Evolutionary conservation across 768 basidiomycete genomes (phyloP).

Genomic region (Tricholomella constricta): DNA sequence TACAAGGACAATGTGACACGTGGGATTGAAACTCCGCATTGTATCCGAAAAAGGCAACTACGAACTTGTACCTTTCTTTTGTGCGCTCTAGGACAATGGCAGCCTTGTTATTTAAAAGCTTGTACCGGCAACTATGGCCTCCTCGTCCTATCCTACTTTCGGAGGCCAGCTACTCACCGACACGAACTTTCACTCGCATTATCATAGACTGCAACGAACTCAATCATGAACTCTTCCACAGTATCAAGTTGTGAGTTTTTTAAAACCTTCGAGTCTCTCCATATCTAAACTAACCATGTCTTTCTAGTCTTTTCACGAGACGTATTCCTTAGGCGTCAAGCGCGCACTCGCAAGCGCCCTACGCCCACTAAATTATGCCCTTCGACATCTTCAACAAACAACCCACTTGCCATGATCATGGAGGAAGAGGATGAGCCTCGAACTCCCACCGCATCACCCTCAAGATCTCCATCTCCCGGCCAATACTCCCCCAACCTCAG

Average conservation of each 20-base stretch:
- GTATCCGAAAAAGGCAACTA: slow-evolving; percentile 28
- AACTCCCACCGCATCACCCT: slow-evolving; percentile 13
- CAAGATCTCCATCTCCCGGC: slow-evolving; percentile 14
- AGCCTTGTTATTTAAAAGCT: slow-evolving; percentile 11
- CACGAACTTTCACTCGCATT: slow-evolving; percentile 13
- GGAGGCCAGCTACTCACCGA: slow-evolving; percentile 13
- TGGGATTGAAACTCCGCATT: slow-evolving; percentile 18
- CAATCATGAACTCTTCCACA: slow-evolving; percentile 26
- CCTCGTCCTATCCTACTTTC: slow-evolving; percentile 14
- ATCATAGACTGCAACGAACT: slow-evolving; percentile 22
- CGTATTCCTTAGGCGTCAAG: slow-evolving; percentile 30
- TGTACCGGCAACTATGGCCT: slow-evolving; percentile 20
- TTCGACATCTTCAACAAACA: slow-evolving; percentile 18
- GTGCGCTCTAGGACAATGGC: slow-evolving; percentile 20
- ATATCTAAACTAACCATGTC: slow-evolving; percentile 3
- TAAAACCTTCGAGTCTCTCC: slow-evolving; percentile 3
- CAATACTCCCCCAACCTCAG: slow-evolving; percentile 9
- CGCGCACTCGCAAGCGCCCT: slow-evolving; percentile 26
- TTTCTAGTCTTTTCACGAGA: slow-evolving; percentile 34
- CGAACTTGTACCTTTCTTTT: slow-evolving; percentile 27
- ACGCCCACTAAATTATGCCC: slow-evolving; percentile 11
- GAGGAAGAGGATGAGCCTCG: slow-evolving; percentile 37
- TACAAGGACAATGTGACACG: slow-evolving; percentile 12
- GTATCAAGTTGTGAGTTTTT: slow-evolving; percentile 34
- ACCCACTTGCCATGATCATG: slow-evolving; percentile 31